Conservation (phyloP, 306 rosid species). For the Cucurbita argyrosperma region DNA sequence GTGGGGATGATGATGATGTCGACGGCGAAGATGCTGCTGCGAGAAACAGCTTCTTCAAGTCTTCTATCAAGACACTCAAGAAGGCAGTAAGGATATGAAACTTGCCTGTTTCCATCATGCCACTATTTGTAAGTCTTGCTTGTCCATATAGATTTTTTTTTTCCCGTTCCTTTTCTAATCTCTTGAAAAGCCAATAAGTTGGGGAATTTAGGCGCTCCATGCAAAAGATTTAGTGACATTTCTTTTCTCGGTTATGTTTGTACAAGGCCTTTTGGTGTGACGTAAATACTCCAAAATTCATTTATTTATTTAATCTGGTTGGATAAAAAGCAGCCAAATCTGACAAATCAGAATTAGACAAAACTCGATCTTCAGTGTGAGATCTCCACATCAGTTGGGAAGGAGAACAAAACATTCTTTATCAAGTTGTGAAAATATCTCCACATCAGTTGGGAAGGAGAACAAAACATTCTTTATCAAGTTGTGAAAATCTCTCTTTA, state of each 20-base stretch:
- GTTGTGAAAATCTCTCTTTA: too few relatives aligned
- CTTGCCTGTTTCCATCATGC: constrained; percentile 7
- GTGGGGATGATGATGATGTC: constrained; percentile 28
- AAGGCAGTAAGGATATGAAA: constrained; percentile 44
- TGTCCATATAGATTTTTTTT: not conserved
- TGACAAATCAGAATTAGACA: not conserved
- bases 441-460: too few relatives aligned
- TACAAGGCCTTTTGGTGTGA: not conserved
- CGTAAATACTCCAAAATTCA: not conserved
- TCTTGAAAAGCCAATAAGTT: constrained; percentile 16
- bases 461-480: too few relatives aligned
- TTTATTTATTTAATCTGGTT: not conserved
- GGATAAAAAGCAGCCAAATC: not conserved
- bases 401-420: too few relatives aligned
- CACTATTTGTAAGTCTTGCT: not conserved
- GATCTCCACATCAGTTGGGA: too few relatives aligned
- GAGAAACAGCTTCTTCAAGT: constrained; percentile 37
- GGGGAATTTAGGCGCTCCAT: constrained; percentile 6
- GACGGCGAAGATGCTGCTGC: constrained; percentile 18
- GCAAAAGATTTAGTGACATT: constrained; percentile 4
- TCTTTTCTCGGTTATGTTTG: constrained; percentile 27
- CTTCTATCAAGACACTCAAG: constrained; percentile 57
- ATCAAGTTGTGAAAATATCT: too few relatives aligned
- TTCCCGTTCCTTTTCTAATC: not conserved
- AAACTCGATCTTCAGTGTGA: not conserved